Percentiles rank a stretch among this genome's conserved stretches.
These are phyloP conservation scores for Venturia aucupariae DNA, from an alignment of 2,329 filamentous ascomycete species.

Conservation along the genomic window DNA sequence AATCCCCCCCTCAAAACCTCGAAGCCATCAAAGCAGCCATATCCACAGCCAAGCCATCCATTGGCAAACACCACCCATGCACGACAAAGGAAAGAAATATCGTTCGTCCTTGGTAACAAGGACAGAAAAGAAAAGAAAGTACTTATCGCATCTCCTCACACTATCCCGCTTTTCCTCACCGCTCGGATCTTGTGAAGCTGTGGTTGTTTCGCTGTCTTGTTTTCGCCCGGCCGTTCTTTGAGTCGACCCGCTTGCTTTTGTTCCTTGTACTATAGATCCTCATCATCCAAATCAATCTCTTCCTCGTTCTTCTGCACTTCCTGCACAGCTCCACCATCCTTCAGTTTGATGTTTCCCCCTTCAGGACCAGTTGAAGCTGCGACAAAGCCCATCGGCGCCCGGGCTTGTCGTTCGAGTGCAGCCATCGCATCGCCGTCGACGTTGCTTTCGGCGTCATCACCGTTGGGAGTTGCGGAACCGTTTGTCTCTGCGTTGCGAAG, in stretches of 20 bases:
- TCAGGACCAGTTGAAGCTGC: slow-evolving; percentile 69
- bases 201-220: background rate
- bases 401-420: slow-evolving; percentile 76
- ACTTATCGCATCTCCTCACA: background rate
- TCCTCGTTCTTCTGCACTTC: slow-evolving; percentile 56
- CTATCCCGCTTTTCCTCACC: background rate
- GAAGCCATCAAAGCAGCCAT: background rate
- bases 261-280: background rate
- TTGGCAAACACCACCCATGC: slow-evolving; percentile 3
- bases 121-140: background rate
- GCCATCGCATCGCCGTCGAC: slow-evolving; percentile 68
- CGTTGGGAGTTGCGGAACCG: slow-evolving; percentile 28
- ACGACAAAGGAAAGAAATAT: background rate
- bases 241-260: background rate
- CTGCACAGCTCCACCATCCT: background rate
- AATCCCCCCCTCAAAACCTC: background rate
- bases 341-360: slow-evolving; percentile 42
- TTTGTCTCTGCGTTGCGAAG: slow-evolving; percentile 32
- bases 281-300: slow-evolving; percentile 60
- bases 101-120: background rate
- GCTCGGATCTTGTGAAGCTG: background rate
- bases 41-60: background rate
- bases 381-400: slow-evolving; percentile 84
- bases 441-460: slow-evolving; percentile 28
- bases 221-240: background rate